phyloP scores from a whole-genome alignment of 176 grass and related monocot genomes.

The Typha latifolia region DNA sequence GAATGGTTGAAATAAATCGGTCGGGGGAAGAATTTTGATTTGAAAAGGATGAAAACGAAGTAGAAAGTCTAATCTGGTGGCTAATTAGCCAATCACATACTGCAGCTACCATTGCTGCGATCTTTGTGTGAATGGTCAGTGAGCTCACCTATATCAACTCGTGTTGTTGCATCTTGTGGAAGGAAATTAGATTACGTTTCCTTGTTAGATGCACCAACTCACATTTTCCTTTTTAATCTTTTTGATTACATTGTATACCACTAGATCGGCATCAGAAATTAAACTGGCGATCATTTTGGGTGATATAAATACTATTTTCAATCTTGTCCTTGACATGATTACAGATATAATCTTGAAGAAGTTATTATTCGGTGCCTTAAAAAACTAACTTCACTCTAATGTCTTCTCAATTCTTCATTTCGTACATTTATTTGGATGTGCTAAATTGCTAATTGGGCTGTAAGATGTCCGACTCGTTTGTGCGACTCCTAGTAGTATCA shows the following conservation, averaged over 20 bases:
- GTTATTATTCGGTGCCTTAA: not conserved
- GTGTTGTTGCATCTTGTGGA: slow-evolving; percentile 26
- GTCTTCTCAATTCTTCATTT: no score
- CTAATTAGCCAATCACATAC: slow-evolving; percentile 55
- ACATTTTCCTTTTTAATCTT: slow-evolving; percentile 6
- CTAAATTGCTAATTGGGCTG: slow-evolving; percentile 4
- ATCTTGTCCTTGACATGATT: not conserved
- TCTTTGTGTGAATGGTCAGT: slow-evolving; percentile 55
- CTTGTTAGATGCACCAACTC: slow-evolving; percentile 22
- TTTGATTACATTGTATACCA: not conserved
- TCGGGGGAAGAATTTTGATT: no score
- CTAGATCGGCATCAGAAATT: no score
- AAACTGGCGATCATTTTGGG: no score
- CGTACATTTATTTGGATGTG: not conserved
- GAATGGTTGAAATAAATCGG: no score
- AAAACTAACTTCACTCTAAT: no score
- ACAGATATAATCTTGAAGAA: not conserved
- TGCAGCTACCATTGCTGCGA: slow-evolving; percentile 17
- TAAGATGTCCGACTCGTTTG: not conserved
- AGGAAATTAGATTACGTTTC: slow-evolving; percentile 13
- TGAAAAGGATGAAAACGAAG: no score
- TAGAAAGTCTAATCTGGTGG: slow-evolving; percentile 13
- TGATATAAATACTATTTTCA: not conserved
- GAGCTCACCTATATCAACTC: slow-evolving; percentile 35
- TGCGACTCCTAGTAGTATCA: slow-evolving; percentile 20